phyloP scores from a whole-genome alignment of 768 basidiomycete genomes.

The Pulveroboletus sp. region DNA sequence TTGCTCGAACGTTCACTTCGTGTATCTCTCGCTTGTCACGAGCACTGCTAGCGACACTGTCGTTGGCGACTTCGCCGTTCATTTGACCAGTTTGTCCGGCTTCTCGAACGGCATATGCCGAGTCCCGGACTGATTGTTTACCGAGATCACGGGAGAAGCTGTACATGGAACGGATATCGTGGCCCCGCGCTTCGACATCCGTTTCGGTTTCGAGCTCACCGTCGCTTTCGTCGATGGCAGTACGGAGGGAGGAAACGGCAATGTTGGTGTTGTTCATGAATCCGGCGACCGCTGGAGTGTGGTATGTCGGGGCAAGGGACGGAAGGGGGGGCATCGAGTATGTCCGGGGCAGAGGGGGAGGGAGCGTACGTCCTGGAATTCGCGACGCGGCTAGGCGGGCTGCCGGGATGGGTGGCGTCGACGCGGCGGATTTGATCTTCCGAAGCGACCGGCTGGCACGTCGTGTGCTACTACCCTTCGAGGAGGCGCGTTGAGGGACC shows the following conservation, averaged over 20 bases:
- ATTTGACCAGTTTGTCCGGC: slow-evolving; percentile 14
- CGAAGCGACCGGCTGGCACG: slow-evolving; percentile 30
- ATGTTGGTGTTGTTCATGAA: slow-evolving; percentile 35
- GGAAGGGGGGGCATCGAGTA: slow-evolving; percentile 31
- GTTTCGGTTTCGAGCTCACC: slow-evolving; percentile 32
- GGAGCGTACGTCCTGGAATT: slow-evolving; percentile 26
- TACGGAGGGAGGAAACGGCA: slow-evolving; percentile 33
- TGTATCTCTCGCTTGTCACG: slow-evolving; percentile 7
- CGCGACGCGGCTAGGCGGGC: slow-evolving; percentile 33
- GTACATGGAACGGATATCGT: slow-evolving; percentile 29
- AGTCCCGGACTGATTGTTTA: slow-evolving; percentile 21
- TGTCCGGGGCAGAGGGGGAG: slow-evolving; percentile 30
- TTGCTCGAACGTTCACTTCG: slow-evolving; percentile 10
- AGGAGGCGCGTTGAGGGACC: slow-evolving; percentile 20
- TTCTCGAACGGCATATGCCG: slow-evolving; percentile 26
- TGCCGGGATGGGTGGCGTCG: slow-evolving; percentile 31
- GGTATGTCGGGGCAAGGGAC: slow-evolving; percentile 27
- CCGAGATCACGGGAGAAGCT: slow-evolving; percentile 31
- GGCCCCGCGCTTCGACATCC: slow-evolving; percentile 27
- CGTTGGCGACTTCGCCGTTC: slow-evolving; percentile 20
- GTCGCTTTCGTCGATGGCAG: slow-evolving; percentile 33
- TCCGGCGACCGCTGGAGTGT: slow-evolving; percentile 20
- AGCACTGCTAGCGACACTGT: slow-evolving; percentile 9
- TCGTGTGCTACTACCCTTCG: slow-evolving; percentile 21
- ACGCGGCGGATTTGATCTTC: slow-evolving; percentile 34